Evolutionary conservation across 2,329 filamentous ascomycete species (phyloP).

Genomic region (Trichoderma atrobrunneum): DNA sequence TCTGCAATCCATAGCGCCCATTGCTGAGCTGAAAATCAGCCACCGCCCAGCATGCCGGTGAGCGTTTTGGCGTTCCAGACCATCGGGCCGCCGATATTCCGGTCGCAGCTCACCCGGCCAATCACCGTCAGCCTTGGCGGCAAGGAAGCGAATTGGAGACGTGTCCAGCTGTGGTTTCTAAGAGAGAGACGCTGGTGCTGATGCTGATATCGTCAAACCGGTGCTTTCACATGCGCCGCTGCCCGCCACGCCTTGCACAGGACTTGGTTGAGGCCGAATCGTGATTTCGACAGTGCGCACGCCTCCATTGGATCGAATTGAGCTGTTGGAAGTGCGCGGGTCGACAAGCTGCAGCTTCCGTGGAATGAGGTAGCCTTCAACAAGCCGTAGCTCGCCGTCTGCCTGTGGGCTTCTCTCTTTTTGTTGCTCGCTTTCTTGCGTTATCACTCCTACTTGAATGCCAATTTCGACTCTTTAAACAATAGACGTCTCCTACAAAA

Average conservation of each 20-base stretch:
- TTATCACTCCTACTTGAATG: not conserved
- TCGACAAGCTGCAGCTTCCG: not conserved
- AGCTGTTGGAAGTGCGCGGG: not conserved
- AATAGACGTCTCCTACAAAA: not conserved
- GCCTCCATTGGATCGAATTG: not conserved
- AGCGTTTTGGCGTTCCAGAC: slow-evolving; percentile 9
- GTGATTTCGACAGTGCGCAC: not conserved
- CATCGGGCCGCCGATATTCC: slow-evolving; percentile 18
- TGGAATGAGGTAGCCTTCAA: slow-evolving; percentile 16
- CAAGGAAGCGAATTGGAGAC: slow-evolving; percentile 9
- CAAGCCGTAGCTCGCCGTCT: not conserved
- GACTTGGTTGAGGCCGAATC: not conserved
- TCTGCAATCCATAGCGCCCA: not conserved
- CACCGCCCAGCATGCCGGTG: not conserved
- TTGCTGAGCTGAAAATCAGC: not conserved
- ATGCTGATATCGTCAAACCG: not conserved
- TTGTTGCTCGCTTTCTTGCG: not conserved
- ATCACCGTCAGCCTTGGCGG: not conserved
- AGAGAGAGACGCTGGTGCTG: not conserved
- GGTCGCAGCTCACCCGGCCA: not conserved
- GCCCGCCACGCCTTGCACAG: slow-evolving; percentile 9
- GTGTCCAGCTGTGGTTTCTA: slow-evolving; percentile 18
- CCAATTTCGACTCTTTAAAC: not conserved
- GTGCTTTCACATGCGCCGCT: slow-evolving; percentile 15
- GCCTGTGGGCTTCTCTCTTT: not conserved